Evolutionary conservation across 75 land plant genomes (phyloP), one percentile per base, ranked within the genome.

Genomic region (Cupressus sempervirens): DNA sequence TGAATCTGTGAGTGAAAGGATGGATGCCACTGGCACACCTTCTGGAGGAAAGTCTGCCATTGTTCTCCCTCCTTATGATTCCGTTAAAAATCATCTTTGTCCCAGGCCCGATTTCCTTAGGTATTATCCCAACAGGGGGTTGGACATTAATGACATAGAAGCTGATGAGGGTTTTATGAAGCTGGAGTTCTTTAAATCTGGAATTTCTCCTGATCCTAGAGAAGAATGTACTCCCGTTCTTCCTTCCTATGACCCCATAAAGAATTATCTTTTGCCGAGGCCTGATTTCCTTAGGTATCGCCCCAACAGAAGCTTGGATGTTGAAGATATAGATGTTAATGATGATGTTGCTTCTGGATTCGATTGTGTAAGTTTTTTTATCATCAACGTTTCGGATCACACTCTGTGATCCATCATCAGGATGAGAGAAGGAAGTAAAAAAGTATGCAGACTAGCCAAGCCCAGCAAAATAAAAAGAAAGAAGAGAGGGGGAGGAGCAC

Each of bases 171-270:
- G 52, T 0, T 85, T 77, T 18, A 83, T 41, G 35, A 82, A 35
- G 76, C 11, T 84, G 29, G 87, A 83, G 1, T 26, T 43, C 45
- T 43, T 43, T 6, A 43, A 5, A 43, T 43, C 52, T 68, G 45
- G 3, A 3, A 43, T 43, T 4, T 43, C 45, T 79, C 50, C 48
- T 79, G 81, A n/a, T 79, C 81, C 30, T 79, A 46, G 48, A n/a
- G 81, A 79, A 41, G 50, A 79, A 12, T 29, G 10, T 10, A 23
- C 48, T 2, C 86, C 86, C 30, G 86, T 83, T 81, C 82, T 87
- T 58, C 88, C 91, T 48, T 90, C 94, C 32, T 93, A 93, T 83
- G 91, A 93, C 83, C 94, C 93, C 4, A 86, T 87, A 30, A 90
- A 68, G 29, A 93, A 93, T 58, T 93, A 82, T 50, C 86, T 91